Base-by-base conservation (phyloP, 495 filamentous ascomycete species). In the Tuber calosporum region DNA sequence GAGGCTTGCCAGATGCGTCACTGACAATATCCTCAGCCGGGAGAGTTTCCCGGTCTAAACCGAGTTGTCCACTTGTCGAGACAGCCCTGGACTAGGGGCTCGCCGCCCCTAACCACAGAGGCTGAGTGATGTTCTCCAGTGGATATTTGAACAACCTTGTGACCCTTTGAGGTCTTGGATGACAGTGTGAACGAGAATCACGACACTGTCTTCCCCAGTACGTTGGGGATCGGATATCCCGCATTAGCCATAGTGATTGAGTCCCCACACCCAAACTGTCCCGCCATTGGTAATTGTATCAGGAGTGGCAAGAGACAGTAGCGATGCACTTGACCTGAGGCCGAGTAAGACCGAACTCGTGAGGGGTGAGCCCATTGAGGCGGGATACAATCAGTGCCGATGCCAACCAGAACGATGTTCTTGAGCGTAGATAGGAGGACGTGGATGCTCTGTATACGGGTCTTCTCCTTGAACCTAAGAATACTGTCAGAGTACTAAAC, bases 161-260 rank as follows among this genome's bases (percentile, higher is more conserved):
- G 82, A n/a, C n/a, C n/a, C 38, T 85, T 82, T 79, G 39, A 98
- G 86, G 6, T 85, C 86, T 11, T 88, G 75, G 53, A 93, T 89
- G 22, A 88, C 81, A 17, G 86, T 86, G 2, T 90, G 89, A 66
- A 85, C 85, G 11, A 85, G 82, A 69, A 91, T 84, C 53, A 85
- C 84, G 41, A 88, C 86, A 70, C 74, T 74, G 72, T 89, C 86
- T 36, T 89, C 86, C 72, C 93, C 93, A 37, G 89, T 92, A 41
- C 77, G 76, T 37, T 75, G 37, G 68, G 87, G 87, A 17, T 88
- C 86, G 19, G 85, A 84, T 70, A 93, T 86, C 66, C 92, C 95
- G 15, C 90, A 92, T 82, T 94, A 89, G 67, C 90, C 91, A 81
- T 90, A 96, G 81, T 89, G 92, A 84, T 97, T 98, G 45, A 93